These are phyloP conservation scores for Plasmodium reichenowi DNA, from an alignment of 169 alveolate genomes.

Conservation along the genomic window DNA sequence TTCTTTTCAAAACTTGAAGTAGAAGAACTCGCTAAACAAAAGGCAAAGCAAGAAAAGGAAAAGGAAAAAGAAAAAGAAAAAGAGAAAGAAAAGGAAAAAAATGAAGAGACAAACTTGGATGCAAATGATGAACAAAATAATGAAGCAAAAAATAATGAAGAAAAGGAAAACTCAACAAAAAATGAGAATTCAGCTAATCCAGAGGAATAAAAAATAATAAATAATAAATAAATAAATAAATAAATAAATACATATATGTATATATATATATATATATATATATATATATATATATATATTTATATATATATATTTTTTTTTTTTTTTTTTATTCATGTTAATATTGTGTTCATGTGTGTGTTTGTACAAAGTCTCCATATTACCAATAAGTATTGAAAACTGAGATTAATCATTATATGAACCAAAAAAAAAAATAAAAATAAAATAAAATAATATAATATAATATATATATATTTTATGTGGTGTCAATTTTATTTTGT, in stretches of 20 bases:
- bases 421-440: no score
- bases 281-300: constrained; percentile 13
- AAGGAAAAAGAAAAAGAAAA: constrained; percentile 45
- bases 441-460: no score
- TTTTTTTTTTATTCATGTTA: neutral
- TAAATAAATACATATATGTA: neutral
- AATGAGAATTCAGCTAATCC: constrained; percentile 22
- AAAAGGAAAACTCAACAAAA: constrained; percentile 31
- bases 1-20: constrained; percentile 67
- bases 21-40: constrained; percentile 70
- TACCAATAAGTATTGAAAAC: no score
- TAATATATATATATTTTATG: no score
- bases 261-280: neutral
- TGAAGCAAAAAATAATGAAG: constrained; percentile 25
- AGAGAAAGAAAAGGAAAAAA: constrained; percentile 68
- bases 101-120: constrained; percentile 13
- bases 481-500: no score
- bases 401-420: no score
- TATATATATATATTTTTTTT: no score
- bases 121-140: constrained; percentile 16
- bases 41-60: constrained; percentile 58
- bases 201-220: constrained; percentile 7
- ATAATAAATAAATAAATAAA: no score
- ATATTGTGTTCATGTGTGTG: neutral
- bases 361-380: no score